Conservation (phyloP, 768 basidiomycete species). For the Mrakia frigida region DNA sequence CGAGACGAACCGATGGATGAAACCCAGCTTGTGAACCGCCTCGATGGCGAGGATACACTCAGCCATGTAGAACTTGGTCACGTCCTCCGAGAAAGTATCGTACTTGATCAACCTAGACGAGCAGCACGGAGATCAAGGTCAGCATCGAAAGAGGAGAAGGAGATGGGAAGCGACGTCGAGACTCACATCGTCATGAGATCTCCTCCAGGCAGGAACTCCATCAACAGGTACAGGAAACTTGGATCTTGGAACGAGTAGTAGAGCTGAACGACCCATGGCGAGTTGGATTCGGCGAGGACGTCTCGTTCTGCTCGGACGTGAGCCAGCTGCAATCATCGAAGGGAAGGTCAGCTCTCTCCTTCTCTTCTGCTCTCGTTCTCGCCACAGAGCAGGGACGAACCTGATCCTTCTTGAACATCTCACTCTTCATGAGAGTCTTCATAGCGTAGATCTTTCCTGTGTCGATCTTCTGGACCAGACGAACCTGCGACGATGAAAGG, state of each 20-base stretch:
- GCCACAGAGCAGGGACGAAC: conserved; percentile 47
- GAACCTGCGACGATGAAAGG: conserved; percentile 53
- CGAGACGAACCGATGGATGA: conserved; percentile 79
- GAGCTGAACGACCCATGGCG: conserved; percentile 92
- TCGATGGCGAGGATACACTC: conserved; percentile 96
- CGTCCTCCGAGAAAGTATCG: conserved; percentile 97
- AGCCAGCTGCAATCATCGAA: conserved; percentile 59
- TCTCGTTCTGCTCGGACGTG: conserved; percentile 98
- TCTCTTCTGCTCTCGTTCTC: neutral
- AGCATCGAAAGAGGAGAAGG: neutral
- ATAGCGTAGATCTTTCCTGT: conserved; percentile 98
- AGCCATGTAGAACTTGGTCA: conserved; percentile 97
- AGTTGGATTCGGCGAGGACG: conserved; percentile 90
- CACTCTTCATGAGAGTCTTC: conserved; percentile 94
- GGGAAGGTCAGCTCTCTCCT: neutral
- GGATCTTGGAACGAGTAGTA: conserved; percentile 98
- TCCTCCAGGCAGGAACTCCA: conserved; percentile 98
- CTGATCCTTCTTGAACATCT: conserved; percentile 99
- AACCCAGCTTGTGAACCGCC: conserved; percentile 92
- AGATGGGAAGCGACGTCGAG: neutral
- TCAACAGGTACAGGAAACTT: conserved; percentile 86
- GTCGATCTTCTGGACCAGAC: conserved; percentile 91
- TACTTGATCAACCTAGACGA: conserved; percentile 75
- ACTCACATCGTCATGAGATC: conserved; percentile 93
- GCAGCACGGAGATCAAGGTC: neutral